These are phyloP conservation scores for Artemisia annua DNA, from an alignment of 129 eudicot genomes.

Conservation along the genomic window DNA sequence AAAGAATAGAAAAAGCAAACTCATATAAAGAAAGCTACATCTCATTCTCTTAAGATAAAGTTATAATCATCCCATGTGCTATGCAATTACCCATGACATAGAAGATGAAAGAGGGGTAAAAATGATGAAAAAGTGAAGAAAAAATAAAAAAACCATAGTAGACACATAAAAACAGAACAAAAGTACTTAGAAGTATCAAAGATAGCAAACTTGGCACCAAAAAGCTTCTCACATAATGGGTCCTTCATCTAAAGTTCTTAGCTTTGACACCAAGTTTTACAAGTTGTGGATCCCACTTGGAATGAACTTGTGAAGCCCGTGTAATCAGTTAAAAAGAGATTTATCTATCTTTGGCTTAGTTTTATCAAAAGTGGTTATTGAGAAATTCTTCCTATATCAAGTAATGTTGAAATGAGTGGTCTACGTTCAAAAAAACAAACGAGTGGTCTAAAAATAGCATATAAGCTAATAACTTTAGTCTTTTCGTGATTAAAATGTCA, in stretches of 20 bases:
- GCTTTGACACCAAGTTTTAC: constrained; percentile 41
- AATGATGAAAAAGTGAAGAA: neutral
- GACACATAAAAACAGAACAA: constrained; percentile 11
- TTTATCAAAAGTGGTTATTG: constrained; percentile 7
- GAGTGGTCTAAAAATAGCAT: constrained; percentile 6
- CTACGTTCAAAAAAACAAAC: too few relatives aligned
- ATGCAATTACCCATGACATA: constrained; percentile 33
- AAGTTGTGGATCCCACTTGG: constrained; percentile 40
- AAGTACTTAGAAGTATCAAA: constrained; percentile 40
- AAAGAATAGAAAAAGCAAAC: constrained; percentile 36
- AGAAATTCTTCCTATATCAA: constrained; percentile 12
- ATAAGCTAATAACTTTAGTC: neutral
- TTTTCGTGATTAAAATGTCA: neutral
- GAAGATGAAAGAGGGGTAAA: constrained; percentile 33
- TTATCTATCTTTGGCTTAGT: constrained; percentile 21
- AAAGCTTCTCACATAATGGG: constrained; percentile 27
- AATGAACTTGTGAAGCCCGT: constrained; percentile 51
- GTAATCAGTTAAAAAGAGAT: constrained; percentile 54
- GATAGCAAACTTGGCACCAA: constrained; percentile 33
- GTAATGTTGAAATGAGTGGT: constrained; percentile 21
- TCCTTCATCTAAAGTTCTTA: constrained; percentile 33
- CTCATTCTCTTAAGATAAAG: constrained; percentile 50
- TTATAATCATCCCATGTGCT: constrained; percentile 68
- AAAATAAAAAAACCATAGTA: neutral
- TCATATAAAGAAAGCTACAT: constrained; percentile 45